Base-by-base conservation (phyloP, 768 basidiomycete genomes). In the Tulasnella calospora region DNA sequence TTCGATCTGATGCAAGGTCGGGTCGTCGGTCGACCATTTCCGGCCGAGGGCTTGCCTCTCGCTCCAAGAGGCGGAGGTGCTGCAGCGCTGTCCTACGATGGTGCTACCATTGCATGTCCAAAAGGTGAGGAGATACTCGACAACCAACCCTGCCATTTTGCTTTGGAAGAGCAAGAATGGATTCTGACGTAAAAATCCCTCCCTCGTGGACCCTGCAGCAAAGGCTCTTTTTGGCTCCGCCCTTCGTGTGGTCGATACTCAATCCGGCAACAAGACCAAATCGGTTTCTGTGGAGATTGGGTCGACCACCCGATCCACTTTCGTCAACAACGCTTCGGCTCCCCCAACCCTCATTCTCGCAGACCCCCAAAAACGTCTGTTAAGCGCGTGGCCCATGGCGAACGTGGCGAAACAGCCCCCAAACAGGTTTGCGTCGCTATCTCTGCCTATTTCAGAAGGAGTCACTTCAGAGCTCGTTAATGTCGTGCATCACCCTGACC, bases 191-290 rank as follows among this genome's bases (percentile, higher is more conserved):
- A 35, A 51, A 44, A 41, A 33, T 17, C 47, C 5, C 30, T 76
- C 21, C 21, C n/a, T 30, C 30, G 30, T 21, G 46, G 21, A 30
- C 17, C n/a, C 23, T 27, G 27, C 51, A 76, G 74, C 46, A 6
- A 76, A 76, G 33, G 74, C 74, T 57, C 74, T 76, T 27, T 76
- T 76, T n/a, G 74, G 74, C n/a, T 76, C 74, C 8, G 74, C 74
- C 17, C 51, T 76, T 27, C 74, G 74, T n/a, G 47, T 76, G 6
- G 51, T 76, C 51, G 74, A 76, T 35, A 76, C 51, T 35, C 74
- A 76, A 23, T 33, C 74, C 36, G 51, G 51, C 1, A 61, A 61
- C 27, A 76, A 76, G 30, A 36, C 74, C 21, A 76, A 76, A 33
- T 76, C 74, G 17, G 33, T 76, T 8, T 76, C 74, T 44, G 36